Evolutionary conservation across 768 basidiomycete species (phyloP), one percentile per base, ranked within the genome.

Genomic region (Lyophyllum semitale): DNA sequence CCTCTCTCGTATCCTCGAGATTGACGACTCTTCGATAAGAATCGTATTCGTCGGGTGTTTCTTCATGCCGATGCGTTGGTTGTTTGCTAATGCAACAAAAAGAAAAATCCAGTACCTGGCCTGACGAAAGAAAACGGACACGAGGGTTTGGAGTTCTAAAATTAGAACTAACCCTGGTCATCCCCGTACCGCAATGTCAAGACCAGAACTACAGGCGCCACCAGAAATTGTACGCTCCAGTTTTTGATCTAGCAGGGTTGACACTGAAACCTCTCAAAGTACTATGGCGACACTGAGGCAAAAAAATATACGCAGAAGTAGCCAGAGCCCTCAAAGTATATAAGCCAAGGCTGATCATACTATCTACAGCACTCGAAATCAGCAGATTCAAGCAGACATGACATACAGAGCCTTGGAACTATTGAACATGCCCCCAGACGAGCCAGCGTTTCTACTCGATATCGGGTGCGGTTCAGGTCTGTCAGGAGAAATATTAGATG

Each of bases 401-500:
- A 97, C 97, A 15, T 91, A 95, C 63, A 84, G 97, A 61, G 95
- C 95, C 2, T 75, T 99, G 30, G 97, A 98, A 69, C 79, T 99
- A 11, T 79, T 98, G 40, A 90, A 87, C 61, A 73, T 98, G 33
- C 88, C 94, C 9, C 80, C 81, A 44, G 89, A 86, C 43, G 79
- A 93, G 55, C 84, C 95, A 0, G 88, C 91, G 0, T 91, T 90
- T 65, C 74, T 99, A 15, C 82, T 98, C 30, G 97, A 99, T 68
- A 94, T 99, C 53, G 97, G 97, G 2, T 98, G 95, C 65, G 97
- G 97, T 17, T 93, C 91, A n/a, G 97, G 97, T 2, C 73, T 99
- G 18, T 95, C 92, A 22, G 97, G 97, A 1, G 95, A 98, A 75
- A 94, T 98, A 63, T 76, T 99, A 49, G 94, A 96, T 58, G 95